A percentile compares a stretch with the other conserved stretches of the same genome.
Conservation (phyloP, 768 basidiomycete species). For the Coprinopsis strossmayeri region DNA sequence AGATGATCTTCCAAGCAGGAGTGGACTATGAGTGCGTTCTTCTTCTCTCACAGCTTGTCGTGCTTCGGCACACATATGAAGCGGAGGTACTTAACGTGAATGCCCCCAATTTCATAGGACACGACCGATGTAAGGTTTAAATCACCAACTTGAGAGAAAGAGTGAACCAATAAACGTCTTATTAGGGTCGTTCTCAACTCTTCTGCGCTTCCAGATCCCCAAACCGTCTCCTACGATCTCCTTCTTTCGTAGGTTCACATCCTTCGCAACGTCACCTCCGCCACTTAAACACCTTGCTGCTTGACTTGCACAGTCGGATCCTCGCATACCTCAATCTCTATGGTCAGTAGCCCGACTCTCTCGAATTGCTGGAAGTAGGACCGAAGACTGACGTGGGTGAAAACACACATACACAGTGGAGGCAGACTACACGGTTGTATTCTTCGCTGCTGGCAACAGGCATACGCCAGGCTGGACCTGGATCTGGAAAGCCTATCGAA, state of each 20-base stretch:
- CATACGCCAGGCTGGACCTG: conserved; percentile 82
- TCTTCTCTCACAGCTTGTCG: neutral
- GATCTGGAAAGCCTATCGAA: conserved; percentile 88
- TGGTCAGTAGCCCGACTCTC: conserved; percentile 38
- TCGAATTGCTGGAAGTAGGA: neutral
- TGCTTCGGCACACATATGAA: too few relatives aligned
- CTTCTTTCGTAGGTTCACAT: conserved; percentile 58
- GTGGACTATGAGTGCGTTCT: conserved; percentile 79
- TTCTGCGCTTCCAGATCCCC: conserved; percentile 77
- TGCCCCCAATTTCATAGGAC: conserved; percentile 52
- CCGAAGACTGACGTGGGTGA: neutral
- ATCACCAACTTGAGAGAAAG: conserved; percentile 8
- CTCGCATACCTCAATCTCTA: conserved; percentile 77
- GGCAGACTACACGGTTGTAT: conserved; percentile 83
- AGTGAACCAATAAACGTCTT: conserved; percentile 10
- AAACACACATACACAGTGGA: too few relatives aligned
- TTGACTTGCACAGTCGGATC: conserved; percentile 54
- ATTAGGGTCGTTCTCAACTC: conserved; percentile 77
- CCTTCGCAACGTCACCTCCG: neutral
- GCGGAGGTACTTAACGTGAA: too few relatives aligned
- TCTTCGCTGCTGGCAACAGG: conserved; percentile 74
- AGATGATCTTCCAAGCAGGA: conserved; percentile 82
- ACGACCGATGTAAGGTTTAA: conserved; percentile 73
- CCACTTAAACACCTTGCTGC: conserved; percentile 13
- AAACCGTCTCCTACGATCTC: conserved; percentile 68